Evolutionary conservation across 352 stramenopile genomes (phyloP).

Genomic region (Elongisporangium prolatum): DNA sequence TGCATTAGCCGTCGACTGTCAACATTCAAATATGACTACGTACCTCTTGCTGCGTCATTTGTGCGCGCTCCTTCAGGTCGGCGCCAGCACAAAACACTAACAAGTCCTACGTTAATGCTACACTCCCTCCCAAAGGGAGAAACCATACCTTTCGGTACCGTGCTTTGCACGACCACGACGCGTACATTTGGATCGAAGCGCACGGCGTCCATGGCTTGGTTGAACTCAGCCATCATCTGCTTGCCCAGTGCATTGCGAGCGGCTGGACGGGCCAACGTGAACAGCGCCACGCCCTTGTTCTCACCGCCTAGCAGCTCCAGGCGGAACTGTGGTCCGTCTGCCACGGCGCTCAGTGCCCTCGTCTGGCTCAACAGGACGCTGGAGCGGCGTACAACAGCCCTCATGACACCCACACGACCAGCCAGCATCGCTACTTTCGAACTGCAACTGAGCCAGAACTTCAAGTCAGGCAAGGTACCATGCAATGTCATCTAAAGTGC

Average conservation of each 20-base stretch:
- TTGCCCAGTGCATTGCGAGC: conserved; percentile 73
- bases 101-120: neutral
- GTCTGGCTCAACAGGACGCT: conserved; percentile 2
- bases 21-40: neutral
- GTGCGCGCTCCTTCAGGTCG: conserved; percentile 87
- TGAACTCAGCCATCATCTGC: conserved; percentile 82
- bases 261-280: conserved; percentile 73
- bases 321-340: conserved; percentile 35
- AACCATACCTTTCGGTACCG: conserved; percentile 40
- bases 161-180: conserved; percentile 77
- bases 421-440: neutral
- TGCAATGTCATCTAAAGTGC: neutral
- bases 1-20: conserved; percentile 19
- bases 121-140: neutral
- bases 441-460: too few species aligned
- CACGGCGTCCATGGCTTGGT: conserved; percentile 56
- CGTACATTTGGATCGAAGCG: conserved; percentile 65
- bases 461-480: neutral
- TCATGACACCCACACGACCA: neutral
- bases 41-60: conserved; percentile 86
- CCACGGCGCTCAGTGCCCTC: conserved; percentile 12
- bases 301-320: conserved; percentile 56
- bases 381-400: neutral
- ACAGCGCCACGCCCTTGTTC: conserved; percentile 54
- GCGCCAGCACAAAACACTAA: conserved; percentile 87